phyloP scores from a whole-genome alignment of 176 grass and related monocot genomes.

The Elymus sibiricus region DNA sequence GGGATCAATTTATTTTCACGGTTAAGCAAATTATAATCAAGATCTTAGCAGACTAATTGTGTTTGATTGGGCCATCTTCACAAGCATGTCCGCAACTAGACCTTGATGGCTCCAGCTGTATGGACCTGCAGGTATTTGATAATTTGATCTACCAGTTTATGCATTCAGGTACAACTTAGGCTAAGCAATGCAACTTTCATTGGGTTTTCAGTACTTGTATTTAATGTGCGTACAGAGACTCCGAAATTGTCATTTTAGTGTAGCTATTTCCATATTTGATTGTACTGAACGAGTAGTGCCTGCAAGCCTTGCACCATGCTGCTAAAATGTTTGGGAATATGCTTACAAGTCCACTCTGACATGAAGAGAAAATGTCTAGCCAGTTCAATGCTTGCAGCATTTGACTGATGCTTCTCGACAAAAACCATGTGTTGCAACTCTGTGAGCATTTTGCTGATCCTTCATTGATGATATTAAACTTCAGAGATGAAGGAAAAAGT shows the following conservation, averaged over 20 bases:
- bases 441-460: slow-evolving; percentile 58
- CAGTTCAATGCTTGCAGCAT: slow-evolving; percentile 51
- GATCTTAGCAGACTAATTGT: too few relatives aligned
- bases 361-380: neutral
- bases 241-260: neutral
- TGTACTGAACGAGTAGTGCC: neutral
- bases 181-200: too few relatives aligned
- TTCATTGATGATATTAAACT: slow-evolving; percentile 79
- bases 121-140: too few relatives aligned
- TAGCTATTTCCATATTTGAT: neutral
- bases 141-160: too few relatives aligned
- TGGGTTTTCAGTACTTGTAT: neutral
- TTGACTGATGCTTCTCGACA: slow-evolving; percentile 87
- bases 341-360: neutral
- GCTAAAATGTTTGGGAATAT: neutral
- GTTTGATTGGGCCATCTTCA: too few relatives aligned
- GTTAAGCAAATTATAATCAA: too few relatives aligned
- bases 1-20: too few relatives aligned
- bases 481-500: slow-evolving; percentile 58
- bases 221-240: neutral
- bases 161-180: too few relatives aligned
- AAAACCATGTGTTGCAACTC: slow-evolving; percentile 61
- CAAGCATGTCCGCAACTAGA: too few relatives aligned
- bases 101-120: too few relatives aligned
- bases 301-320: neutral